These are phyloP conservation scores for Pholiota molesta DNA, from an alignment of 768 basidiomycete species.

Conservation along the genomic window DNA sequence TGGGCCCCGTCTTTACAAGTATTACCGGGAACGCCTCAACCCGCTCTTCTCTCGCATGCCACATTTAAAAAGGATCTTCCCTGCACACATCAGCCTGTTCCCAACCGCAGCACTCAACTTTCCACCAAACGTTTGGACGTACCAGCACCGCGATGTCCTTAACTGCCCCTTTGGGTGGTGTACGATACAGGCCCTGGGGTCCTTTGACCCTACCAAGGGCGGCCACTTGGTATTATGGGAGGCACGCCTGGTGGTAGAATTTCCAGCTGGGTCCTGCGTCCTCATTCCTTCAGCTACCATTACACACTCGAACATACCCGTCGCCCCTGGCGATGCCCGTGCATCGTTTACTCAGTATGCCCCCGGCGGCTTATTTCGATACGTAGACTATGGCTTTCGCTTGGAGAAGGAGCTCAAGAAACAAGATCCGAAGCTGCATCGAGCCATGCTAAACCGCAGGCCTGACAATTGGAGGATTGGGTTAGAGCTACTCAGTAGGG, in stretches of 20 bases:
- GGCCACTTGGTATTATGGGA: constrained; percentile 3
- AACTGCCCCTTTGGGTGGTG: constrained; percentile 8
- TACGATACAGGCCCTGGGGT: not conserved
- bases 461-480: not conserved
- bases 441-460: not conserved
- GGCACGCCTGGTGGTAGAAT: constrained; percentile 4
- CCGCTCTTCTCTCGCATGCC: not conserved
- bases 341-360: constrained; percentile 11
- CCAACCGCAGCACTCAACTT: not conserved
- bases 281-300: constrained; percentile 14
- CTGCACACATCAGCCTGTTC: not conserved
- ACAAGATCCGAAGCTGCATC: not conserved
- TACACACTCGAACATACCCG: constrained; percentile 14
- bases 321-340: not conserved
- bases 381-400: constrained; percentile 1
- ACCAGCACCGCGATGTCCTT: not conserved
- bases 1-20: not conserved
- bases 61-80: not conserved
- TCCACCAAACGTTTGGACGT: not conserved
- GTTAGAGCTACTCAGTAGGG: not conserved
- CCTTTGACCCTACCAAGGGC: not conserved
- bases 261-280: constrained; percentile 11
- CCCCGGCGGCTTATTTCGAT: constrained; percentile 13
- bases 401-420: not conserved
- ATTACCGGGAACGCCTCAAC: not conserved